Evolutionary conservation across 768 basidiomycete species (phyloP).

Genomic region (Cystobasidium ongulense): DNA sequence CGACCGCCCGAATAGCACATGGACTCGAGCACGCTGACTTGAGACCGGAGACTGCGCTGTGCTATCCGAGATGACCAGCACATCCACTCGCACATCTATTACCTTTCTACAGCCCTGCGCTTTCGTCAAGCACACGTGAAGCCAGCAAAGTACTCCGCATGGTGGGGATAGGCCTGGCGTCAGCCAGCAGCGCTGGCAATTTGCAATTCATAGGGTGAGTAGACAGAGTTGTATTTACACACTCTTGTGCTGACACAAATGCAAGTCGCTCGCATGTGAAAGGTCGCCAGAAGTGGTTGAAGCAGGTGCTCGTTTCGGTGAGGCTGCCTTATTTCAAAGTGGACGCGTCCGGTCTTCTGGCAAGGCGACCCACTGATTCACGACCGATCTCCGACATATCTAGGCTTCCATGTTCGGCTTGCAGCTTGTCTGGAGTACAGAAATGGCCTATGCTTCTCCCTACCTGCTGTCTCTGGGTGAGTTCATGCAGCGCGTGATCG

Average conservation of each 20-base stretch:
- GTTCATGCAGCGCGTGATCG: not conserved
- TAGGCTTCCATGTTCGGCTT: conserved; percentile 24
- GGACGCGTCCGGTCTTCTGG: not conserved
- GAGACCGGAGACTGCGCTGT: too few species aligned
- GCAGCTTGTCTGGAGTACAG: conserved; percentile 29
- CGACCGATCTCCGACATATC: not conserved
- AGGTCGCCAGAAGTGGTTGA: conserved; percentile 17
- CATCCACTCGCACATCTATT: not conserved
- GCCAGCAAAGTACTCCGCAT: not conserved
- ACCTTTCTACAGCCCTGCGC: not conserved
- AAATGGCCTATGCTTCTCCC: conserved; percentile 32
- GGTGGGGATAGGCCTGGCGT: not conserved
- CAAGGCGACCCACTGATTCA: not conserved
- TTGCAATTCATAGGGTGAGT: conserved; percentile 26
- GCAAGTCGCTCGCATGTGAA: conserved; percentile 25
- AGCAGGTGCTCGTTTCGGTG: conserved; percentile 20
- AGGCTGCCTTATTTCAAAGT: not conserved
- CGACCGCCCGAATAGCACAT: too few species aligned
- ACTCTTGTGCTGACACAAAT: too few species aligned
- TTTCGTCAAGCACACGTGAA: not conserved
- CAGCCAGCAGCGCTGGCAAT: not conserved
- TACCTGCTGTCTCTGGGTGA: conserved; percentile 33
- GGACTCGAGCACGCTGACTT: too few species aligned
- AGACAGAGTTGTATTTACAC: not conserved
- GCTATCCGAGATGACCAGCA: not conserved